Base-by-base conservation (phyloP, 805 yeast species). In the Cyberlindnera euphorbiiphila region DNA sequence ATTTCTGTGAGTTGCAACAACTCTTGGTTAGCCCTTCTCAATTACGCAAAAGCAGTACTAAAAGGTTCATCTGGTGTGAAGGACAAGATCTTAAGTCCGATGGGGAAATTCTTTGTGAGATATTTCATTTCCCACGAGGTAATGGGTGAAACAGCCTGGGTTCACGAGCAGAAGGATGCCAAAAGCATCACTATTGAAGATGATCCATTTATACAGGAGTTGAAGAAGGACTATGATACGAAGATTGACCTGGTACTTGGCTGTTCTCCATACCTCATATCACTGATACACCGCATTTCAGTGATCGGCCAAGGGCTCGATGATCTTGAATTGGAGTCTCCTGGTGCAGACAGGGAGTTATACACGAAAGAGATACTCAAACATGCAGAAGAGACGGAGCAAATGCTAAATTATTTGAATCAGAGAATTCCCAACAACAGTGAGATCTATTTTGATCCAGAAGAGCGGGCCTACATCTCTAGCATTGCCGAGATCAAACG, bases 131-230 rank as follows among this genome's bases (percentile, higher is more conserved):
- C 64, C 11, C 71, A 68, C 44, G 72, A 68, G 39, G 64, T 68
- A 2, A 62, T 68, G 69, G 68, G 69, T 4, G 68, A 64, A 32
- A 66, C 72, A 0, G 68, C 66, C 2, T 64, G 67, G 68, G 50
- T 53, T 14, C 47, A 50, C 28, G 23, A 26, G 19, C 17, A 37
- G 9, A 29, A 42, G 12, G 42, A 32, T n/a, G 16, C 16, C 12
- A 41, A 30, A 26, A 36, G 29, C 13, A 21, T 47, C 9, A 51
- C 49, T 8, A 51, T 52, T n/a, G 53, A 50, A 24, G 63, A 59
- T 23, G 61, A 58, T 34, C 57, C 58, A 17, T 56, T 50, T 32
- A 49, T 59, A 18, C 60, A 61, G 37, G 51, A 40, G 19, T 43
- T 62, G 34, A 63, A 62, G 37, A 53, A 60, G 41, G 63, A 56